Evolutionary conservation across 2,329 filamentous ascomycete species (phyloP), one percentile per base, ranked within the genome.

Genomic region (Pestalotiopsis sp.): DNA sequence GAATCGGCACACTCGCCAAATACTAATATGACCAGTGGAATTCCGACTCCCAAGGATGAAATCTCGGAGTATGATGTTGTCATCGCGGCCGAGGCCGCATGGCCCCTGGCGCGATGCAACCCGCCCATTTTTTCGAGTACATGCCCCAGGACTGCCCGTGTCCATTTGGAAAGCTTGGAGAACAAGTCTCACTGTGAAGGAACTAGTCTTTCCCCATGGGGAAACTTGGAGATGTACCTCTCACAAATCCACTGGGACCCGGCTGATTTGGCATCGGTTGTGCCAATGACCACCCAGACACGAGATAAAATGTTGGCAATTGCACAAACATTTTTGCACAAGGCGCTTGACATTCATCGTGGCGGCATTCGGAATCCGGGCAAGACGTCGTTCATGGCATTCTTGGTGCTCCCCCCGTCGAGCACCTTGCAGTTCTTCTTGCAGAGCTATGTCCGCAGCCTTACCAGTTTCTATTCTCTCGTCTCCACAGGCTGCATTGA

Each of bases 231-330:
- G 67, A 79, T 79, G 63, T 82, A 82, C 41, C 72, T 85, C 4
- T 78, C 82, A 20, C 75, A 78, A 14, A 74, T 78, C 13, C 76
- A 81, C 52, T 79, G 78, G 78, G 77, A 82, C 62, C 73, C 78
- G 2, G 68, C 76, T 20, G 80, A 82, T 70, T 70, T 80, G 41
- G 77, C 82, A 3, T 80, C 80, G 3, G 84, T 87, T 2, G 79
- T 84, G 4, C 82, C 85, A 3, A 78, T 87, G 65, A 81, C 77
- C 3, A 74, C 81, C 3, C 77, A 85, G 59, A 90, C 90, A 2
- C 85, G 91, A 40, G 91, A 93, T 76, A 90, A 89, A 76, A 86
- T 93, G 73, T 84, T 92, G n/a, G 90, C 90, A 63, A 92, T 92
- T 70, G 92, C 90, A 0, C 91, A 92, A 76, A 88, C 84, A 57